Base-by-base conservation (phyloP, 495 filamentous ascomycete species). In the Hapsidospora chrysogenum region DNA sequence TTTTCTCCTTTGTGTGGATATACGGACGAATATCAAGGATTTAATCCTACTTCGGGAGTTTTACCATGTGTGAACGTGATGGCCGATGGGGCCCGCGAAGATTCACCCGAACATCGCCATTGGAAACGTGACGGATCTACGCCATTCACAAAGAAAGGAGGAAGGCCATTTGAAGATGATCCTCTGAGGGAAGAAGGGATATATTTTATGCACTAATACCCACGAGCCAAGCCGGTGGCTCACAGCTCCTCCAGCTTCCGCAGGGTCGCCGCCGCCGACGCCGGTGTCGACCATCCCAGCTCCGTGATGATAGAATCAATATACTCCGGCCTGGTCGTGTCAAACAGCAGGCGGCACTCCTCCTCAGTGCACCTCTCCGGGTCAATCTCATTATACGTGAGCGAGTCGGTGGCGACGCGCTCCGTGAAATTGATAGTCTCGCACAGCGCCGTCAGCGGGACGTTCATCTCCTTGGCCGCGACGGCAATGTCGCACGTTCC, bases 391-490 rank as follows among this genome's bases (percentile, higher is more conserved):
- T 97, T 96, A 35, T 78, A 75, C 16, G 89, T 85, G 42, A 97
- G 85, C 22, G 80, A 80, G 55, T 94, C 89, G 0, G 92, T 70
- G 7, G 83, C 79, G 3, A 93, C 83, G 36, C 78, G 73, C 44
- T 94, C 89, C 1, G 53, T 86, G 56, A 94, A 93, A 54, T 96
- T 97, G 60, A 97, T 73, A 2, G 78, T 85, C 63, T 97, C 87
- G 52, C 85, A 95, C 39, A 82, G 81, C 3, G 92, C 84, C 21
- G 87, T 76, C 26, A 97, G 86, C 2, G 85, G 82, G 22, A 84
- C 70, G 31, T 71, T 70, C 11, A 62, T 56, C 31, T 77, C 74
- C 40, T 78, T 75, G 16, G 86, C 89, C 17, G 74, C 76, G 67
- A 89, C 80, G n/a, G 89, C 86, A 3, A 94, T 69, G 25, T 85